Evolutionary conservation across 2,329 filamentous ascomycete genomes (phyloP).

Genomic region (Grosmannia huntii): DNA sequence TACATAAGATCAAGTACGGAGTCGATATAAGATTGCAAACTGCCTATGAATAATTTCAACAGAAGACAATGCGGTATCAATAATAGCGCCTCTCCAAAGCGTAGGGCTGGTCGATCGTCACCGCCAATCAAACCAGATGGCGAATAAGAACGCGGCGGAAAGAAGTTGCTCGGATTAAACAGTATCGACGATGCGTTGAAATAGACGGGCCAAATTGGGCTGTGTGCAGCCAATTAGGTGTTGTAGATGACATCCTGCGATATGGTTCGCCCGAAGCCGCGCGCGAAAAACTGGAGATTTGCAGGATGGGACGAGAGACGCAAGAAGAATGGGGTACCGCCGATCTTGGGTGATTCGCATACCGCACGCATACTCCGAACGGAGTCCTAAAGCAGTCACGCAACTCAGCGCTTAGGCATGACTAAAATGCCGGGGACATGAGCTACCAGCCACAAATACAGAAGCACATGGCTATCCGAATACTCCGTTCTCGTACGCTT

Average conservation of each 20-base stretch:
- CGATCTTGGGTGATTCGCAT: not conserved
- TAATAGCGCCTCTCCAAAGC: no score
- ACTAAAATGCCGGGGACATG: no score
- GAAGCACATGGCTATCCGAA: no score
- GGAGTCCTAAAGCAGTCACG: no score
- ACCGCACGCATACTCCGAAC: not conserved
- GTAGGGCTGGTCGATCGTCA: not conserved
- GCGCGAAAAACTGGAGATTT: not conserved
- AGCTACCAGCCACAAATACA: no score
- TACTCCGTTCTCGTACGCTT: no score
- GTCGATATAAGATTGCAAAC: no score
- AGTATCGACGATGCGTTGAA: not conserved
- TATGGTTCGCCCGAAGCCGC: not conserved
- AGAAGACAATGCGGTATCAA: no score
- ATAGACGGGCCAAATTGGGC: not conserved
- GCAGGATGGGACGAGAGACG: not conserved
- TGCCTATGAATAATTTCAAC: no score
- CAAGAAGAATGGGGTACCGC: not conserved
- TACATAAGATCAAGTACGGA: no score
- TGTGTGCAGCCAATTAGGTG: not conserved
- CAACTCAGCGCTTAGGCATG: not conserved
- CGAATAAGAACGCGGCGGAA: no score
- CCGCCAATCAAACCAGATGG: not conserved
- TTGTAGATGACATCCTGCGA: not conserved
- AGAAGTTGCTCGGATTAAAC: not conserved